Base-by-base conservation (phyloP, 2,329 filamentous ascomycete species). In the Microsporum audouinii region DNA sequence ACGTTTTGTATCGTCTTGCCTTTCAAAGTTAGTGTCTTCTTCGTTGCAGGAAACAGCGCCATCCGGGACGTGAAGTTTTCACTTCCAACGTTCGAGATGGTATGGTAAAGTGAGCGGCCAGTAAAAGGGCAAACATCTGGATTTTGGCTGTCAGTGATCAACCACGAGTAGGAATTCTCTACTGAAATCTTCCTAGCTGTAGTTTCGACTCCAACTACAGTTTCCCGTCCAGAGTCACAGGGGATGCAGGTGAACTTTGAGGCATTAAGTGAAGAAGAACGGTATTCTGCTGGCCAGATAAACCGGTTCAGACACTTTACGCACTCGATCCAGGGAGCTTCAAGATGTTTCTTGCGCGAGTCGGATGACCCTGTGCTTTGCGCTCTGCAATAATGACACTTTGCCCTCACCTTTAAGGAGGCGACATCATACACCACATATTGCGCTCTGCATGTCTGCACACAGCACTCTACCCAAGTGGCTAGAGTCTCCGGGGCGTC, bases 381-480 rank as follows among this genome's bases (percentile, higher is more conserved):
- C n/a, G 60, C 58, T 10, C 78, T 75, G 65, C 79, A 81, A 67
- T 77, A 80, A 66, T 76, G 71, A 66, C 79, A 81, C 66, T 81
- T 81, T 34, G 79, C 65, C 0, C 74, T 75, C 1, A 79, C 75
- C 0, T 70, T 72, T n/a, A 81, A 70, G 0, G 65, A 64, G 2
- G 72, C 67, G 1, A 72, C 66, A 47, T 77, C 73, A 66, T 82
- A 81, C 3, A 81, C 76, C 33, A 81, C 74, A 64, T 81, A 82
- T 66, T 80, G 78, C 1, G 73, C 77, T 8, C 78, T 73, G 66
- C 79, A 82, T 6, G 67, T 66, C 0, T 56, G 61, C n/a, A 72
- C 68, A 41, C 63, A 68, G 65, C 80, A 82, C 66, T 81, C 79
- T 0, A 79, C 77, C 79, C 79, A 82, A 14, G 71, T 70, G 0